These are phyloP conservation scores for Arabidopsis hybrid DNA, from an alignment of 441 rosid genomes.

Conservation along the genomic window DNA sequence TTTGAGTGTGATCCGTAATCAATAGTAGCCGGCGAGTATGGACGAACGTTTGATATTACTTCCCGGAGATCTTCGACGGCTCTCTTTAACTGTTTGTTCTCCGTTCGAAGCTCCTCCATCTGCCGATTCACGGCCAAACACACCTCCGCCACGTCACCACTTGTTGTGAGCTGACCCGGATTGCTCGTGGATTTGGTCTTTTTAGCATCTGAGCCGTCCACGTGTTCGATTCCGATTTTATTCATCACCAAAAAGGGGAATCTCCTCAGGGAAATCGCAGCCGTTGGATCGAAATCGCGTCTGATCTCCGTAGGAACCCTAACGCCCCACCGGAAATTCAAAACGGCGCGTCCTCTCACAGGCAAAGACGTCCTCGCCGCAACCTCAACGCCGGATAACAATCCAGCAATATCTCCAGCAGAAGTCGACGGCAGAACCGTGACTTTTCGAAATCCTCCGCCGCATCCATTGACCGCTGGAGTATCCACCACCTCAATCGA, in stretches of 20 bases:
- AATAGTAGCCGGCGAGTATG: slow-evolving; percentile 26
- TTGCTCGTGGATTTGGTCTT: slow-evolving; percentile 24
- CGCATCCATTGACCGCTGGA: slow-evolving; percentile 47
- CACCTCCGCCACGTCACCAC: slow-evolving; percentile 55
- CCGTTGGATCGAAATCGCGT: slow-evolving; percentile 47
- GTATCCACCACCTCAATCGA: slow-evolving; percentile 73
- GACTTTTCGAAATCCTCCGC: slow-evolving; percentile 47
- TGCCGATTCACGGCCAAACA: slow-evolving; percentile 61
- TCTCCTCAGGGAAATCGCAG: slow-evolving; percentile 60
- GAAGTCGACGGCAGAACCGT: slow-evolving; percentile 50
- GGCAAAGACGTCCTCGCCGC: slow-evolving; percentile 75
- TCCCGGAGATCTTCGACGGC: slow-evolving; percentile 77
- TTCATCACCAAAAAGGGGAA: slow-evolving; percentile 83
- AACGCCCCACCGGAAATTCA: slow-evolving; percentile 89
- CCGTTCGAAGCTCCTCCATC: slow-evolving; percentile 65
- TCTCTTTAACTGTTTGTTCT: slow-evolving; percentile 64
- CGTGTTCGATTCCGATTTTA: slow-evolving; percentile 84
- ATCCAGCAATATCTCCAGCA: slow-evolving; percentile 53
- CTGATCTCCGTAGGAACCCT: slow-evolving; percentile 71
- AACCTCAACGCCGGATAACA: slow-evolving; percentile 69
- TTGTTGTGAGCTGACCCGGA: slow-evolving; percentile 13
- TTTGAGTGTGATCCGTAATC: slow-evolving; percentile 52
- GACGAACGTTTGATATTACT: slow-evolving; percentile 50
- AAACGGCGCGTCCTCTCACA: slow-evolving; percentile 59
- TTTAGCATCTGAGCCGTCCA: slow-evolving; percentile 50